Evolutionary conservation across 2,329 filamentous ascomycete species (phyloP).

Genomic region (Aureobasidium leucospermi): DNA sequence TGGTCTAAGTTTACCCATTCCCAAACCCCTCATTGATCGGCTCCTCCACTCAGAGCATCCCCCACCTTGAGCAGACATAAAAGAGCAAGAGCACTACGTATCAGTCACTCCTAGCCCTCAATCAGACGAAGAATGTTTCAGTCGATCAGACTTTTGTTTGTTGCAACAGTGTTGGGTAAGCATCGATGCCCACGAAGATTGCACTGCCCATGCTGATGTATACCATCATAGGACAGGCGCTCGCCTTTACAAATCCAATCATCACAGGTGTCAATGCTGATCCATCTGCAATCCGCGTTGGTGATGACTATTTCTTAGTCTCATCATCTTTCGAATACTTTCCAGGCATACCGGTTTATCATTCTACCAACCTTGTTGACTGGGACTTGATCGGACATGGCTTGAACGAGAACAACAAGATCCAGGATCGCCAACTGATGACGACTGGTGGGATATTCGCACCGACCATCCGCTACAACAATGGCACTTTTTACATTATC

Average conservation of each 20-base stretch:
- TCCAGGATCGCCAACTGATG: neutral
- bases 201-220: neutral
- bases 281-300: neutral
- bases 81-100: too few relatives aligned
- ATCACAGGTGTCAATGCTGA: neutral
- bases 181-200: neutral
- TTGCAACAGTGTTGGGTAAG: too few relatives aligned
- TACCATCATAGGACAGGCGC: neutral
- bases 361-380: neutral
- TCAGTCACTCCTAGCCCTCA: too few relatives aligned
- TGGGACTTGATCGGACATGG: neutral
- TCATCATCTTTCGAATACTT: neutral
- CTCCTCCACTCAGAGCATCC: too few relatives aligned
- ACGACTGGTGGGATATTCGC: neutral
- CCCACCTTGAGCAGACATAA: too few relatives aligned
- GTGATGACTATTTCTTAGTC: neutral
- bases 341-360: neutral
- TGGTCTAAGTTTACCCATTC: too few relatives aligned
- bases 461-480: neutral
- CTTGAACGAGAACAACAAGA: conserved; percentile 1
- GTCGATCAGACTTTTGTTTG: too few relatives aligned
- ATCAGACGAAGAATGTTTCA: too few relatives aligned
- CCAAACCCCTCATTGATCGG: too few relatives aligned
- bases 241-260: neutral
- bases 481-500: neutral